Evolutionary conservation across 352 stramenopile genomes (phyloP), one percentile per base, ranked within the genome.

Genomic region (Thalassiosira exigua): DNA sequence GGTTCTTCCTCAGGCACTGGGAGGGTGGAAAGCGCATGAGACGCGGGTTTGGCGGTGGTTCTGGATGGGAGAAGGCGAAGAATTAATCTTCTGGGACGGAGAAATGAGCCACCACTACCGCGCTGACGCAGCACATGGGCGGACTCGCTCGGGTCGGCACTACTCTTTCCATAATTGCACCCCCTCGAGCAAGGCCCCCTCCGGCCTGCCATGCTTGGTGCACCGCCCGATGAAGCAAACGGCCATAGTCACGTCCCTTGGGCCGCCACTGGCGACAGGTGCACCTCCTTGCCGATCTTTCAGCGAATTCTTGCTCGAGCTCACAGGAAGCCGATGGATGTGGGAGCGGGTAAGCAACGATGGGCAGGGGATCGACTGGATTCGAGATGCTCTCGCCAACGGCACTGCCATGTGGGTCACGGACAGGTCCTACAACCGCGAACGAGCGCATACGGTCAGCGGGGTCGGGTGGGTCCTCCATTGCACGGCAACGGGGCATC

Each of bases 341-440:
- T 71, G 62, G 62, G 44, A 46, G 1, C 11, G 42, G 22, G 46
- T 71, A 17, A 29, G 12, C 2, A 30, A 50, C 7, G 26, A 42
- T 1, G 21, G 32, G 5, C 33, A 21, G 2, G 62, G 53, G 2
- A 9, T 71, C 4, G 11, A 21, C n/a, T 65, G 51, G 50, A 3
- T 65, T 21, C 4, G 21, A 4, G 48, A 29, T 2, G 67, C 39
- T 1, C 32, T 69, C n/a, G 22, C 24, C 21, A 14, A 29, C 11
- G 33, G 56, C 14, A 59, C 67, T n/a, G 54, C 39, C 12, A 29
- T 76, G 29, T 5, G 4, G 26, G 36, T 62, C 1, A 71, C 62
- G 14, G 62, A 71, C n/a, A 48, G 62, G 19, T 71, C 62, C 3
- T 71, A 71, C 62, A 30, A 67, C 26, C 65, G 26, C 26, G 12